Base-by-base conservation (phyloP, 2,329 filamentous ascomycete species). In the Magnaporthiopsis incrustans region DNA sequence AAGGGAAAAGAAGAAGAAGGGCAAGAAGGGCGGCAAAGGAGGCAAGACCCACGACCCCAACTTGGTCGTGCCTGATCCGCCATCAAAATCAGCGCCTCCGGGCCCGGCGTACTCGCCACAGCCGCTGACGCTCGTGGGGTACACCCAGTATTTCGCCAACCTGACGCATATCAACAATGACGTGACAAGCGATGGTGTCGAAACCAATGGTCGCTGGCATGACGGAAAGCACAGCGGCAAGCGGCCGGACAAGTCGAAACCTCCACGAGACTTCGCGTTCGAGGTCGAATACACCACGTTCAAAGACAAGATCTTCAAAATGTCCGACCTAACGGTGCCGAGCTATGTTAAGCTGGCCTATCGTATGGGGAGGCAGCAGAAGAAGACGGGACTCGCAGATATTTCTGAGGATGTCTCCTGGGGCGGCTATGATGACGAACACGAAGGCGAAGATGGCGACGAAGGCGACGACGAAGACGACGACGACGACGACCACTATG, bases 101-200 rank as follows among this genome's bases (percentile, higher is more conserved):
- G 95, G 95, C 0, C 95, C 95, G 0, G 95, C 91, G 10, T 98
- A 99, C 76, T 92, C 88, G 26, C 87, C 89, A 10, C 95, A 99
- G 73, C 80, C 91, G 0, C 80, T 98, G 53, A 90, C 91, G 0
- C 80, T 93, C 67, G 82, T 89, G 3, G 87, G 91, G 6, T 97
- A 92, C 75, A 92, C 87, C 4, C 95, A 99, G 71, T 97, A 96
- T 75, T 97, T 87, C 75, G 92, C 94, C 66, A 99, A 99, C 74
- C 78, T 99, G n/a, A 98, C 94, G 0, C 78, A 85, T 65, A 88
- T 97, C 76, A 96, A 98, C 77, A 90, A 92, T 69, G 85, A 90
- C 66, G 81, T 87, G 60, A 71, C 75, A 1, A 69, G 68, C 25
- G 67, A 76, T 7, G 65, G 56, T 64, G 53, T 70, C 25, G 68